Conservation (phyloP, 129 eudicot genomes). For the Erigeron canadensis region DNA sequence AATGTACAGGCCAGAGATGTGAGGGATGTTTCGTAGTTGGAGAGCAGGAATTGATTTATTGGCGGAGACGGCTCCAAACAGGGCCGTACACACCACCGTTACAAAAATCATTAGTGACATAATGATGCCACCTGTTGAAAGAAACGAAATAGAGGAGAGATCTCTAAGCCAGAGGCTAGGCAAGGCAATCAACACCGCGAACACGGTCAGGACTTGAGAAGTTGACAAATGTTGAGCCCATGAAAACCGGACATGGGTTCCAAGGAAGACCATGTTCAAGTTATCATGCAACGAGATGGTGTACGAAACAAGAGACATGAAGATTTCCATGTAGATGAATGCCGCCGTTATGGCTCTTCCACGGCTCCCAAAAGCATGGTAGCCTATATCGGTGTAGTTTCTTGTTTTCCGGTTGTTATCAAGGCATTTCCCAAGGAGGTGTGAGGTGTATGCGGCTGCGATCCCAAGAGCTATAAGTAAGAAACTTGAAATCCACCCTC, state of each 20-base stretch:
- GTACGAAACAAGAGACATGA: conserved; percentile 93
- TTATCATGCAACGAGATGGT: conserved; percentile 95
- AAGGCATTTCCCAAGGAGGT: conserved; percentile 74
- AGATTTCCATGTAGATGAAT: conserved; percentile 75
- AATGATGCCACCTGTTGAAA: conserved; percentile 68
- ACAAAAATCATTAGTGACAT: conserved; percentile 68
- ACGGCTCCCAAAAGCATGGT: conserved; percentile 58
- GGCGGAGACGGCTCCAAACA: conserved; percentile 62
- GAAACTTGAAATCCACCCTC: conserved; percentile 81
- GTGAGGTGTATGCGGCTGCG: conserved; percentile 59
- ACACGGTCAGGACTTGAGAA: conserved; percentile 55
- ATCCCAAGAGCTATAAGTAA: conserved; percentile 64
- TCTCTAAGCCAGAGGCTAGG: conserved; percentile 87
- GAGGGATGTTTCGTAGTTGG: conserved; percentile 58
- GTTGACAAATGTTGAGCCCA: conserved; percentile 41
- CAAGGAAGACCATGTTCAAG: conserved; percentile 53
- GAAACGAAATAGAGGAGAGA: conserved; percentile 72
- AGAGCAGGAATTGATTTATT: conserved; percentile 56
- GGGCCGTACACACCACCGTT: conserved; percentile 62
- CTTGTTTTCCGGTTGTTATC: conserved; percentile 49
- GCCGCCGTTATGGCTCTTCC: conserved; percentile 57
- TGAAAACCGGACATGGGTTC: conserved; percentile 35
- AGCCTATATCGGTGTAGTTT: conserved; percentile 73
- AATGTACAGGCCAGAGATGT: conserved; percentile 64
- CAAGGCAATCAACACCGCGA: conserved; percentile 69